Percentiles rank a stretch among this genome's conserved stretches.
Conservation (phyloP, 805 yeast genomes). For the Clavispora carvajalis region DNA sequence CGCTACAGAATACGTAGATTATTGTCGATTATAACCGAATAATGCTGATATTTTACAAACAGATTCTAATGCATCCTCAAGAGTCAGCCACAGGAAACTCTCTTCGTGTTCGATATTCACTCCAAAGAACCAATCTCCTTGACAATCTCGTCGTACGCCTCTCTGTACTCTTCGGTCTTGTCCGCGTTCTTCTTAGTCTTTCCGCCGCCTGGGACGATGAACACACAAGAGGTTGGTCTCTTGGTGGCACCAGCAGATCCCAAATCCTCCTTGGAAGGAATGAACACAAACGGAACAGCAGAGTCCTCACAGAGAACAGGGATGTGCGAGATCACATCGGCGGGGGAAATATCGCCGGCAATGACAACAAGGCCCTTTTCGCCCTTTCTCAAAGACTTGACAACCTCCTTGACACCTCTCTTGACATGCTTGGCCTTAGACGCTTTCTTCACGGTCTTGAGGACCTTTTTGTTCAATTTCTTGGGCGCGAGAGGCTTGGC, state of each 20-base stretch:
- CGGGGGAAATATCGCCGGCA: constrained; percentile 98
- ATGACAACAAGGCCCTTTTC: constrained; percentile 94
- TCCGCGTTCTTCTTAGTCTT: constrained; percentile 70
- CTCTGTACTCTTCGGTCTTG: constrained; percentile 80
- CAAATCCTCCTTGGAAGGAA: constrained; percentile 96
- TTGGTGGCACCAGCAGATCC: constrained; percentile 99
- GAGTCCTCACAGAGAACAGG: constrained; percentile 97
- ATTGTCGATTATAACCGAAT: background rate
- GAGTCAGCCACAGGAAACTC: constrained; percentile 2
- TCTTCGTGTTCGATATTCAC: constrained; percentile 3
- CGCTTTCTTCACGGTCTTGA: constrained; percentile 95
- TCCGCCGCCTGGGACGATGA: constrained; percentile 95
- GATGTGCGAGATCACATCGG: constrained; percentile 93
- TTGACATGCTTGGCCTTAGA: constrained; percentile 97
- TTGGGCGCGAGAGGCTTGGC: constrained; percentile 95
- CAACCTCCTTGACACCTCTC: constrained; percentile 98
- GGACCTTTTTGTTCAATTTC: constrained; percentile 89
- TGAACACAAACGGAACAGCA: constrained; percentile 84
- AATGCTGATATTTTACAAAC: constrained; percentile 11
- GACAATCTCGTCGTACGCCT: constrained; percentile 86
- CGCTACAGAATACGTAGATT: background rate
- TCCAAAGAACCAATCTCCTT: constrained; percentile 64
- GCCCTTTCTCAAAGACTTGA: constrained; percentile 95
- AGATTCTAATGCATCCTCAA: background rate
- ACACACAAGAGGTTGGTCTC: constrained; percentile 97